Percentiles rank a stretch among this genome's conserved stretches.
Evolutionary conservation across 208 protist species (phyloP).

Genomic region (Lotmaria passim): DNA sequence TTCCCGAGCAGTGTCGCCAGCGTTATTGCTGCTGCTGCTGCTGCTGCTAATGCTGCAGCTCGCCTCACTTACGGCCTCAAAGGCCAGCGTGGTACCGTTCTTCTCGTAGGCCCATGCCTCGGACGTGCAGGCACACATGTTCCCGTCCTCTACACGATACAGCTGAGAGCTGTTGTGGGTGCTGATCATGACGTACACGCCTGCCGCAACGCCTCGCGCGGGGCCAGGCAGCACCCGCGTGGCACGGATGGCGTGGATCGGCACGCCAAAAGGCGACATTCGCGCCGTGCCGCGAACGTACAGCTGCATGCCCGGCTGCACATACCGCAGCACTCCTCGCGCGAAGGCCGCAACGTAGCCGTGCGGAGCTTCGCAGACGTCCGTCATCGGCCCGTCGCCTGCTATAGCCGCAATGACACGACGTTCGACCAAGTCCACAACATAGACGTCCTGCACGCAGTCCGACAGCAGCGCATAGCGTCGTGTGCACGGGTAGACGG

Average conservation of each 20-base stretch:
- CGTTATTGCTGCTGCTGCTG: background rate
- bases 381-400: conserved; percentile 61
- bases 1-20: background rate
- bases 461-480: conserved; percentile 68
- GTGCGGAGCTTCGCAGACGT: conserved; percentile 52
- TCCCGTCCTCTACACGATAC: conserved; percentile 15
- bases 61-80: conserved; percentile 9
- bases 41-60: too few relatives aligned
- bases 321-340: conserved; percentile 42
- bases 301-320: conserved; percentile 32
- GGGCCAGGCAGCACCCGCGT: background rate
- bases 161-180: conserved; percentile 27
- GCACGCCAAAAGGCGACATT: conserved; percentile 11
- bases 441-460: conserved; percentile 54
- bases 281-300: conserved; percentile 27
- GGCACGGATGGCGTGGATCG: conserved; percentile 1
- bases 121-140: conserved; percentile 11
- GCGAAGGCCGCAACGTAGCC: conserved; percentile 40
- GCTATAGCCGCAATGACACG: conserved; percentile 47
- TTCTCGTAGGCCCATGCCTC: conserved; percentile 20
- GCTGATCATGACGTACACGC: conserved; percentile 35
- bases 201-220: background rate
- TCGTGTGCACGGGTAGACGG: conserved; percentile 34
- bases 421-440: conserved; percentile 63
- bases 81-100: conserved; percentile 30